Percentiles rank a stretch among this genome's conserved stretches.
These are phyloP conservation scores for Diplogelasinospora grovesii DNA, from an alignment of 495 filamentous ascomycete species.

Conservation along the genomic window DNA sequence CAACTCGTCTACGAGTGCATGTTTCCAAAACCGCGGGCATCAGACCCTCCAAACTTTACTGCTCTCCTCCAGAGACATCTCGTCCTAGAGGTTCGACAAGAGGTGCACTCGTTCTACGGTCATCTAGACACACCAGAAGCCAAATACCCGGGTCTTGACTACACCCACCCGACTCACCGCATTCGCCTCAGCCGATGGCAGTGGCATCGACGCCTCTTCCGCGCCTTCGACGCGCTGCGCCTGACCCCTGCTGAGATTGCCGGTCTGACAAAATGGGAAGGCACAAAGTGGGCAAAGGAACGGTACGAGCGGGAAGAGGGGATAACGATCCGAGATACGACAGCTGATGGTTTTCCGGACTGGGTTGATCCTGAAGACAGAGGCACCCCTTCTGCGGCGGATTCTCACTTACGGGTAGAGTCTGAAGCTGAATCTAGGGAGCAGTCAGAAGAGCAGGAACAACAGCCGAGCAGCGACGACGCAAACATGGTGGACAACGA, in stretches of 20 bases:
- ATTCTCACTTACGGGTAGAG: too few species aligned
- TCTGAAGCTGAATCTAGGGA: too few species aligned
- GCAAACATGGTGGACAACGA: too few species aligned
- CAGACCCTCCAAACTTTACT: conserved; percentile 46
- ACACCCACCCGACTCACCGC: conserved; percentile 72
- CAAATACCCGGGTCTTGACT: conserved; percentile 87
- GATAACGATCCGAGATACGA: conserved; percentile 68
- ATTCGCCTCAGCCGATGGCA: conserved; percentile 74
- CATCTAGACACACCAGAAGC: conserved; percentile 78
- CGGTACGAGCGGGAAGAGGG: conserved; percentile 75
- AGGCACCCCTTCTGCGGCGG: conserved; percentile 21
- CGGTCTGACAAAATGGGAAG: conserved; percentile 82
- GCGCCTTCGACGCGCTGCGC: conserved; percentile 69
- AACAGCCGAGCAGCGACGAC: too few species aligned
- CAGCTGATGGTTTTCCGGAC: conserved; percentile 56
- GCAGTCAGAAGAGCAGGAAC: conserved; percentile 8
- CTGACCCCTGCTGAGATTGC: conserved; percentile 73
- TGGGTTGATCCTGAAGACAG: conserved; percentile 46
- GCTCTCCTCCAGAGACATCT: conserved; percentile 54
- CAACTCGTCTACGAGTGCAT: conserved; percentile 49
- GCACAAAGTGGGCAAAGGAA: conserved; percentile 84
- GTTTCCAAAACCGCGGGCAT: conserved; percentile 45
- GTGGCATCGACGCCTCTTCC: conserved; percentile 76
- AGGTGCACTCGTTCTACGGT: conserved; percentile 81
- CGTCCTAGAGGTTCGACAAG: conserved; percentile 82